Percentiles rank a stretch among this genome's conserved stretches.
phyloP scores from a whole-genome alignment of 345 rosid genomes.

The Angophora floribunda region DNA sequence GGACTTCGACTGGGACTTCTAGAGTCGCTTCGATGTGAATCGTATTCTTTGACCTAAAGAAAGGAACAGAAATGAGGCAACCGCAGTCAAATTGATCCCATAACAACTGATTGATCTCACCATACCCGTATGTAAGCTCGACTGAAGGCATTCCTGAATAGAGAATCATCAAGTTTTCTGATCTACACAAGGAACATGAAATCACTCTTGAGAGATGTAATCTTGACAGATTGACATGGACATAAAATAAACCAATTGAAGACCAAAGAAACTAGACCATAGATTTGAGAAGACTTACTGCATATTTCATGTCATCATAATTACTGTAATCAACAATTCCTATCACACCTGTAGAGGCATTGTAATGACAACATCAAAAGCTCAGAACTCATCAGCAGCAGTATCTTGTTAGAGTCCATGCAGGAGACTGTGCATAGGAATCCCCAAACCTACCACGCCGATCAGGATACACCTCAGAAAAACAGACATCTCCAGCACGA shows the following conservation, averaged over 20 bases:
- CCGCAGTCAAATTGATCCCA: not conserved
- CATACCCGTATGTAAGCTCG: slow-evolving; percentile 80
- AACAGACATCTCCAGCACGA: slow-evolving; percentile 93
- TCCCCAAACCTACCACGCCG: slow-evolving; percentile 51
- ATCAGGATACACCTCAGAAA: slow-evolving; percentile 86
- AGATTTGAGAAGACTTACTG: slow-evolving; percentile 44
- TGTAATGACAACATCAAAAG: not conserved
- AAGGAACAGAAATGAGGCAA: not conserved
- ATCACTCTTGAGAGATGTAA: not conserved
- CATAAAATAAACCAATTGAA: not conserved
- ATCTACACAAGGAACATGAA: slow-evolving; percentile 26
- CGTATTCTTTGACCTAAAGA: slow-evolving; percentile 71
- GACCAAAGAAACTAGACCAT: not conserved
- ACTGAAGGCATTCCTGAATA: slow-evolving; percentile 85
- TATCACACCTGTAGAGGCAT: slow-evolving; percentile 52
- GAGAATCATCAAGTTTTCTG: slow-evolving; percentile 79
- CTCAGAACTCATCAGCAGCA: not conserved
- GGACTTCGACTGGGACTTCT: slow-evolving; percentile 62
- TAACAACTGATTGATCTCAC: not conserved
- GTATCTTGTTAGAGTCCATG: not conserved
- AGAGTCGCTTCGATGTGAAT: slow-evolving; percentile 38
- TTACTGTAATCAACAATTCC: slow-evolving; percentile 88
- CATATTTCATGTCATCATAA: slow-evolving; percentile 92
- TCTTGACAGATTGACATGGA: not conserved
- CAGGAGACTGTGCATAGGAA: not conserved